Base-by-base conservation (phyloP, 1,284 basidiomycete genomes). In the Ganoderma lingzhi region DNA sequence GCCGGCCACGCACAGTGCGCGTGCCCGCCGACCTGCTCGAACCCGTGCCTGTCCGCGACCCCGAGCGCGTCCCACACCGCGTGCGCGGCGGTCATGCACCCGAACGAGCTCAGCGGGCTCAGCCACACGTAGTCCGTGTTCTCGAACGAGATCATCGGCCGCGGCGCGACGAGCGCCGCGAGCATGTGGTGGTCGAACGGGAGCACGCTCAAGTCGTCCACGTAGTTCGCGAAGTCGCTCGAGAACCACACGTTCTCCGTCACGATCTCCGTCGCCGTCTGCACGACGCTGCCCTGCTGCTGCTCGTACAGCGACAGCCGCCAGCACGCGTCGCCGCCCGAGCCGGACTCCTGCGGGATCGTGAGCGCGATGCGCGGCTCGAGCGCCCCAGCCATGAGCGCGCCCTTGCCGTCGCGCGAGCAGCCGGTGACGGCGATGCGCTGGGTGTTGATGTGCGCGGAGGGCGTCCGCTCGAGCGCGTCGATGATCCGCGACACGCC, bases 171-270 rank as follows among this genome's bases (percentile, higher is more conserved):
- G 64, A 88, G 76, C 2, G 79, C 87, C 19, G 83, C 80, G 68
- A 87, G 84, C 73, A 83, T 73, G 76, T 88, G 86, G 78, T 88
- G 86, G 77, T 88, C 87, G 76, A 83, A 85, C 23, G 86, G 86
- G 44, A 88, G 82, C 58, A 67, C 73, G 72, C 78, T 72, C 39
- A 87, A 78, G 63, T 73, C 73, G 74, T 82, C 82, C 12, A 83
- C 84, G 77, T 81, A 87, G 71, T 81, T 78, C 62, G 83, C 77
- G 78, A 88, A 88, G 62, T 71, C 74, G n/a, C 79, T 76, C 32
- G 84, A 84, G 81, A 87, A 86, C 86, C 86, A 88, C 28, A 86
- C 84, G 76, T 87, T 87, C 78, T 88, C 86, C 32, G 78, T 78
- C 58, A 87, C 83, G 70, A 88, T 87, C 76, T 88, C 84, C 19